Conservation (phyloP, 441 rosid species). For the Erysimum cheiri region DNA sequence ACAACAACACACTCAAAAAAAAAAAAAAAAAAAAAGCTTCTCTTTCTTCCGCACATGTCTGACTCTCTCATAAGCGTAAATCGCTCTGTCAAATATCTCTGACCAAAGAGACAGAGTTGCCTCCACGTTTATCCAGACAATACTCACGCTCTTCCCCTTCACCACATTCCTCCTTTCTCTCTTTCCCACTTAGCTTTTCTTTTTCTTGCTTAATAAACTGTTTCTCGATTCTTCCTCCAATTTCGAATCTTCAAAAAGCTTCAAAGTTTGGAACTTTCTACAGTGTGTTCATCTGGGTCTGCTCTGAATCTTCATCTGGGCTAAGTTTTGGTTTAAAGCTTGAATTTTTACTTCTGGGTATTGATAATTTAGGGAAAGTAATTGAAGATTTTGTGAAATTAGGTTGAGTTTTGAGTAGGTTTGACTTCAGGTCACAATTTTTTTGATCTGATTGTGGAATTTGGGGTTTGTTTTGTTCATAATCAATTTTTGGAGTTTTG, state of each 20-base stretch:
- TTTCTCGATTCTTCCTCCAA: constrained; percentile 6
- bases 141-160: constrained; percentile 28
- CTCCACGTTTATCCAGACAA: constrained; percentile 48
- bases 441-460: neutral
- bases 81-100: constrained; percentile 38
- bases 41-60: constrained; percentile 36
- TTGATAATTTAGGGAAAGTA: constrained; percentile 10
- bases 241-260: constrained; percentile 25
- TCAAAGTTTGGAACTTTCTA: constrained; percentile 13
- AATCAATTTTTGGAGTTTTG: neutral
- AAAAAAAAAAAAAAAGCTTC: neutral
- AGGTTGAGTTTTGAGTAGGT: constrained; percentile 9
- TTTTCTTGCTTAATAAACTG: neutral
- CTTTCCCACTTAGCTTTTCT: constrained; percentile 5
- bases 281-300: constrained; percentile 20
- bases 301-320: constrained; percentile 22
- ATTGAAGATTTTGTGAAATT: constrained; percentile 1
- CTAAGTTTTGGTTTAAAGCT: neutral
- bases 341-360: constrained; percentile 23
- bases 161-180: constrained; percentile 39
- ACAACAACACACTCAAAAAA: neutral
- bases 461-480: constrained; percentile 24
- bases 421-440: constrained; percentile 11
- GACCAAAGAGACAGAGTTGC: constrained; percentile 44
- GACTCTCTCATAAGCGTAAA: constrained; percentile 16